phyloP scores from a whole-genome alignment of 2,329 filamentous ascomycete species.

The Basipetospora chlamydospora region DNA sequence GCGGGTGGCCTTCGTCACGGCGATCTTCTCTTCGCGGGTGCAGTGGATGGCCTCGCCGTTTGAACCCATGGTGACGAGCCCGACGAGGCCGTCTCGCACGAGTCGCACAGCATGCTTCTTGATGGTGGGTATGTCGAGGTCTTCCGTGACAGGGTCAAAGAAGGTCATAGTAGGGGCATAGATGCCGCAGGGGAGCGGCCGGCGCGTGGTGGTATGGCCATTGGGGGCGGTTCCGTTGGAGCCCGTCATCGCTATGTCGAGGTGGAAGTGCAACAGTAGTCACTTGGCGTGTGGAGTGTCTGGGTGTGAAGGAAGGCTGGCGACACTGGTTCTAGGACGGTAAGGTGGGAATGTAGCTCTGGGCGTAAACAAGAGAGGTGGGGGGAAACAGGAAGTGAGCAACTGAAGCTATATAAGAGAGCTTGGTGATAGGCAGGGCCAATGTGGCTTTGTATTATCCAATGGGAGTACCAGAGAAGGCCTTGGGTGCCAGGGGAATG shows the following conservation, averaged over 20 bases:
- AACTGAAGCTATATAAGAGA: no score
- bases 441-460: no score
- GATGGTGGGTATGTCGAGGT: constrained; percentile 66
- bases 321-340: no score
- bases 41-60: constrained; percentile 85
- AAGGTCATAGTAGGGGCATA: constrained; percentile 87
- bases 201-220: constrained; percentile 15
- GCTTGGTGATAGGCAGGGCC: no score
- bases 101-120: constrained; percentile 70
- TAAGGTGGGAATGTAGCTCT: no score
- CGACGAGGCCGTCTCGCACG: constrained; percentile 61
- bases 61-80: constrained; percentile 76
- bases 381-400: no score
- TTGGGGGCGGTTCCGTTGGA: constrained; percentile 10
- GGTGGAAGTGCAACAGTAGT: no score
- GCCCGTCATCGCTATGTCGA: constrained; percentile 8
- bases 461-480: no score
- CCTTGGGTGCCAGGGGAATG: no score
- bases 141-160: constrained; percentile 71
- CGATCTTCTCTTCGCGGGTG: constrained; percentile 59
- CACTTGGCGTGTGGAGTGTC: no score
- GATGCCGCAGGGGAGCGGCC: constrained; percentile 62
- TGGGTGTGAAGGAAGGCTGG: no score
- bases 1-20: constrained; percentile 62
- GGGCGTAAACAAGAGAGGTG: no score